Evolutionary conservation across 371 early-diverging fungal species (phyloP), one percentile per base, ranked within the genome.

Genomic region (Choanephora cucurbitarum): DNA sequence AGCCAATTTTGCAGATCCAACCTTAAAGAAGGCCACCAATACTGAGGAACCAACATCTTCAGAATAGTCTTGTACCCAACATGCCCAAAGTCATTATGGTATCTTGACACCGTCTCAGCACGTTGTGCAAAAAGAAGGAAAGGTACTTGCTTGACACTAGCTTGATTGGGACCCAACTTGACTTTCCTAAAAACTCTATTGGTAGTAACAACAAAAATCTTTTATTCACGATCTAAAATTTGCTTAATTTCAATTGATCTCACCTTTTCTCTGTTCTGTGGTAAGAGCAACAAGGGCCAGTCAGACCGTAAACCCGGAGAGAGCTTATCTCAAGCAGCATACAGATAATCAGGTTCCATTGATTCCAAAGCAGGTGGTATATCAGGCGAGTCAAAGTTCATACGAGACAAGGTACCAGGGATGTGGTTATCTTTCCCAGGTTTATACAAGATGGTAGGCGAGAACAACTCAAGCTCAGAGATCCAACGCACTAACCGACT

Each of bases 391-490:
- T 41, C 46, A 32, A 41, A 56, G 8, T 64, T 43, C 0, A 58
- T 15, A 15, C 61, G 37, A 1, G 70, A 70, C 1, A 69, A 52
- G 0, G 59, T 48, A 59, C 75, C 67, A 0, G 69, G 65, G 1
- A 71, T 61, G 7, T 46, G 18, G 17, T 73, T 70, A 0, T 59
- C 58, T 18, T 54, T 55, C 14, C 71, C 71, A 14, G 67, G 49
- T 31, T 66, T 69, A 50, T 73, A 71, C 7, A 10, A 13, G 17
- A 72, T 66, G 0, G 62, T 52, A 8, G 69, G 60, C 14, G 55
- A 52, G 43, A 55, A 66, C 4, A 54, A 42, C 46, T 65, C 62
- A 0, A 65, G 21, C 43, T 69, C 63, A 0, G 48, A 23, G 1
- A 63, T 58, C 65, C 63, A 69, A 3, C 62, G 41, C 1, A 54